phyloP scores from a whole-genome alignment of 495 filamentous ascomycete species.

The Chaetomium fimeti region DNA sequence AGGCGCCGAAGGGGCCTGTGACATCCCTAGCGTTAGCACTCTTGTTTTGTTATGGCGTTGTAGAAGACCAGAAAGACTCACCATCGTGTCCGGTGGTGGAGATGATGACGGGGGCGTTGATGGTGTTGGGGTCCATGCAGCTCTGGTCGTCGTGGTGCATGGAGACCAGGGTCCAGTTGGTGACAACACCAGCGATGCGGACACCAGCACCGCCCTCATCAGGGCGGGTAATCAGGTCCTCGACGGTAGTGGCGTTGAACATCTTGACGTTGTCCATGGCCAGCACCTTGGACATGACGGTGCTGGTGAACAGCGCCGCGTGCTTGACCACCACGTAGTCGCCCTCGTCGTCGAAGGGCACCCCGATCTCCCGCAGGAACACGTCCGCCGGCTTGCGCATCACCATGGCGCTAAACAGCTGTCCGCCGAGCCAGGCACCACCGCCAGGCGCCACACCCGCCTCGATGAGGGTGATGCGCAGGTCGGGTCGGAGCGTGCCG shows the following conservation, averaged over 20 bases:
- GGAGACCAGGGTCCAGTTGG: slow-evolving; percentile 88
- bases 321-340: slow-evolving; percentile 90
- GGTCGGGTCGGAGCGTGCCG: slow-evolving; percentile 77
- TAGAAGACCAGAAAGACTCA: slow-evolving; percentile 10
- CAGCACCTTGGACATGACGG: slow-evolving; percentile 76
- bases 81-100: slow-evolving; percentile 86
- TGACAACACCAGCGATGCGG: slow-evolving; percentile 82
- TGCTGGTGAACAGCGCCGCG: slow-evolving; percentile 86
- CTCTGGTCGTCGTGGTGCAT: slow-evolving; percentile 84
- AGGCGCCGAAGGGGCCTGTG: slow-evolving; percentile 75
- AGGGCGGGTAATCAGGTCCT: slow-evolving; percentile 80
- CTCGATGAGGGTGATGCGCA: slow-evolving; percentile 90
- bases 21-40: neutral
- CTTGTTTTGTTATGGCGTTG: neutral
- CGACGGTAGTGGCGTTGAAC: slow-evolving; percentile 89
- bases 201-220: slow-evolving; percentile 47
- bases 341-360: slow-evolving; percentile 85
- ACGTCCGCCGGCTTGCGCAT: slow-evolving; percentile 87
- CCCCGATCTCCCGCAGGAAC: slow-evolving; percentile 74
- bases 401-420: slow-evolving; percentile 90
- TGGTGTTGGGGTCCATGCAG: slow-evolving; percentile 95
- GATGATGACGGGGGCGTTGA: slow-evolving; percentile 83
- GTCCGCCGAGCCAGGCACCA: slow-evolving; percentile 89
- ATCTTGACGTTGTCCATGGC: slow-evolving; percentile 87
- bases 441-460: slow-evolving; percentile 82